Base-by-base conservation (phyloP, 140 eudicot genomes). In the Anethum foeniculum region DNA sequence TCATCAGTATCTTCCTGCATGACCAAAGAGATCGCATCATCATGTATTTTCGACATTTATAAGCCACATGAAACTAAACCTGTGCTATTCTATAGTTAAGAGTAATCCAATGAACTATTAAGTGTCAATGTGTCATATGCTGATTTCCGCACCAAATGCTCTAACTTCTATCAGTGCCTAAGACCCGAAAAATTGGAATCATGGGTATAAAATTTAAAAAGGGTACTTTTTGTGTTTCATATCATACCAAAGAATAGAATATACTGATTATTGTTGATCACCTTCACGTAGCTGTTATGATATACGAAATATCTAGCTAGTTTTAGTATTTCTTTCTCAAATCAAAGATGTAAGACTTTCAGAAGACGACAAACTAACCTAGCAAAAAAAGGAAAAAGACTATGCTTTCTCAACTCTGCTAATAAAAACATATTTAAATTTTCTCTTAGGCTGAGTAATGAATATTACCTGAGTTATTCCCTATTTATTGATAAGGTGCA, bases 1-100 rank as follows among this genome's bases (percentile, higher is more conserved):
- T 83, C 89, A 43, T 86, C 89, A 14, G 78, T 86, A 41, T 86
- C 87, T 76, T 86, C 89, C 89, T 86, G 89, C 89, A 83, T 5
- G 21, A 80, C 19, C 84, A 78, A 46, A 62, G 76, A 68, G 13
- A 71, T 21, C 7, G 9, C 47, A 6, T 13, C 15, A 30, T 30
- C 34, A 60, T 19, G 62, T 32, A 9, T 77, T 28, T 9, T 32
- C 77, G 9, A 38, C 34, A 10, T 3, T 72, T 19, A 25, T 41
- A 23, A 13, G 77, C 54, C 11, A 5, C 47, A 41, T 38, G 9
- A 73, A 28, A 52, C 13, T 46, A 30, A 77, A 49, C 6, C 7
- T 77, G 69, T 15, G n/a, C 19, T 44, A 12, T 1, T 2, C 28
- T 14, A 27, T 14, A 46, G 60, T 28, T 6, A 25, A 34, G 38